Evolutionary conservation across 2,329 filamentous ascomycete species (phyloP).

Genomic region (Fusarium redolens): DNA sequence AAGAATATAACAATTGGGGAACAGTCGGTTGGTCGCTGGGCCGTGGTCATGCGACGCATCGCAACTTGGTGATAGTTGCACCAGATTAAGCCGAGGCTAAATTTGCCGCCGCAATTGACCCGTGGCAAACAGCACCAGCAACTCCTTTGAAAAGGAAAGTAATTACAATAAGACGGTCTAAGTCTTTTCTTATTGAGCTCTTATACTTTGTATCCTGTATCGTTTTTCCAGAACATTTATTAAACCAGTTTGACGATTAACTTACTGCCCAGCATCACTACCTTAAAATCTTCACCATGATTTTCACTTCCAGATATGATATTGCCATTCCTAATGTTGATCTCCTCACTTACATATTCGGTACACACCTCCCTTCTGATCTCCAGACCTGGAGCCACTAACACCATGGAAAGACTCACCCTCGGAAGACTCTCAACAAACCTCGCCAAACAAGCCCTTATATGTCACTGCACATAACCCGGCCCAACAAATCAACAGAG

Average conservation of each 20-base stretch:
- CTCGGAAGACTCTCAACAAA: neutral
- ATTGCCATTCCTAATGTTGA: neutral
- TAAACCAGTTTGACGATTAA: too few species aligned
- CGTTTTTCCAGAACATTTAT: rapidly evolving
- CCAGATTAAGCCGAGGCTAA: neutral
- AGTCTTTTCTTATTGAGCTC: rapidly evolving
- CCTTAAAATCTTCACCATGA: neutral
- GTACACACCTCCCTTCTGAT: rapidly evolving
- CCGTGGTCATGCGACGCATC: neutral
- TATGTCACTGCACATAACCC: neutral
- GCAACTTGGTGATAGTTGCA: neutral
- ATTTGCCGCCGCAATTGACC: neutral
- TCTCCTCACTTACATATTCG: neutral
- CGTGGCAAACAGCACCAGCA: neutral
- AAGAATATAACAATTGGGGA: rapidly evolving
- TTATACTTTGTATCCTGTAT: rapidly evolving
- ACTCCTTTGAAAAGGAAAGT: rapidly evolving
- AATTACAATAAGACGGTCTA: rapidly evolving
- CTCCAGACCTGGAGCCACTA: neutral
- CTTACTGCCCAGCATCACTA: rapidly evolving
- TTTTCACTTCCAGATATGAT: neutral
- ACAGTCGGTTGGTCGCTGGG: rapidly evolving
- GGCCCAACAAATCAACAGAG: neutral
- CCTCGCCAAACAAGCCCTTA: neutral
- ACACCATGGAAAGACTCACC: neutral